Evolutionary conservation across 23 red algal species (phyloP).

Genomic region (Gracilaria domingensis): DNA sequence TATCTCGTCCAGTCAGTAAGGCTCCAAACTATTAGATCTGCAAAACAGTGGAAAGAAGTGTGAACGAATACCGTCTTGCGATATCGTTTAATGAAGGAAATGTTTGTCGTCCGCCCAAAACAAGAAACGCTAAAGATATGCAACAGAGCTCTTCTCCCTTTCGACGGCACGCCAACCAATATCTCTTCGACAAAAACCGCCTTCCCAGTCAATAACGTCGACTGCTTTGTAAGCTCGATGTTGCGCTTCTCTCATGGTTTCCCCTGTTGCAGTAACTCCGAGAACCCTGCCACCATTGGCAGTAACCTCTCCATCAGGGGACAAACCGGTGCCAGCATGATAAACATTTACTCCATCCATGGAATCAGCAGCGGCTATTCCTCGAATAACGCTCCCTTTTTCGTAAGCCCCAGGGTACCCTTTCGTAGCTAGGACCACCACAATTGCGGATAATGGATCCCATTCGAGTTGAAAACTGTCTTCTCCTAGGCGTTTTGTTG

Average conservation of each 20-base stretch:
- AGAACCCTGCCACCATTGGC: slow-evolving; percentile 93
- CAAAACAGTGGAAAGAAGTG: neutral
- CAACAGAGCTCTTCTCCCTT: slow-evolving; percentile 41
- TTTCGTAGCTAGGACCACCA: slow-evolving; percentile 87
- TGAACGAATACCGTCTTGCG: neutral
- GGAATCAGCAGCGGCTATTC: slow-evolving; percentile 74
- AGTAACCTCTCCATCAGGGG: slow-evolving; percentile 28
- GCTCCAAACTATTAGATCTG: neutral
- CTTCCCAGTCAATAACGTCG: slow-evolving; percentile 84
- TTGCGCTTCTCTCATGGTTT: slow-evolving; percentile 76
- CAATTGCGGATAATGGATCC: slow-evolving; percentile 74
- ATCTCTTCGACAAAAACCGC: slow-evolving; percentile 92
- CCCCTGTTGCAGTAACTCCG: slow-evolving; percentile 82
- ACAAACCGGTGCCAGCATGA: slow-evolving; percentile 84
- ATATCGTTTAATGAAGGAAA: too few relatives aligned
- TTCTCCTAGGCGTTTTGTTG: slow-evolving; percentile 47
- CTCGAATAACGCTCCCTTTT: slow-evolving; percentile 79
- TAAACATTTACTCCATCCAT: slow-evolving; percentile 87
- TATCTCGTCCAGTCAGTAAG: neutral
- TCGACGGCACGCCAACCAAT: slow-evolving; percentile 89
- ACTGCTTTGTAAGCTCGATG: slow-evolving; percentile 77
- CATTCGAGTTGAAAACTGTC: slow-evolving; percentile 67
- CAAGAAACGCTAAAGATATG: neutral
- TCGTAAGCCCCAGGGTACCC: slow-evolving; percentile 93
- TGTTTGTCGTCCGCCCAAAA: neutral